Conservation (phyloP, 75 land plant species). For the Sequoia sempervirens region DNA sequence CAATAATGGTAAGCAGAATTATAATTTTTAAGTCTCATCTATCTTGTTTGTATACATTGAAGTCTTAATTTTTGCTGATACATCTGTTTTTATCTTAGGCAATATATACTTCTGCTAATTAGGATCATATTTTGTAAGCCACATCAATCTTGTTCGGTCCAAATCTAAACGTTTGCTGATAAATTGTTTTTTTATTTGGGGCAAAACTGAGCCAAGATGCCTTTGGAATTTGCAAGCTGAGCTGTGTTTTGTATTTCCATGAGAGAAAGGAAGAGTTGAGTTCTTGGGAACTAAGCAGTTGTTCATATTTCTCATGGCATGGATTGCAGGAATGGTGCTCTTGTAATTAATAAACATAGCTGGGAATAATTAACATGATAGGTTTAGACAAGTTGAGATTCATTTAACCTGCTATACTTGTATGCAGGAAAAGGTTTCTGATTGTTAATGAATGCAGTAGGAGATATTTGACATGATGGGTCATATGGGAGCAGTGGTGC, state of each 20-base stretch:
- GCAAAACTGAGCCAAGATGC: not conserved
- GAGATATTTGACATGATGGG: conserved; percentile 34
- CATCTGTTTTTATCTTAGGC: not conserved
- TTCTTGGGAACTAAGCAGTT: not conserved
- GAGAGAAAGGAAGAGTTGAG: not conserved
- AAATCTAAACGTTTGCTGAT: not conserved
- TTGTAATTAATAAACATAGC: not conserved
- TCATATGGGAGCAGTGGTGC: conserved; percentile 42
- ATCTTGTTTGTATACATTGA: not conserved
- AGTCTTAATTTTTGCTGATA: not conserved
- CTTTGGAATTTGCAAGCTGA: not conserved
- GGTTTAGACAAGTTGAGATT: not conserved
- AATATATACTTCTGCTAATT: not conserved
- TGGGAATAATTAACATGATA: not conserved
- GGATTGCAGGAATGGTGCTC: not conserved
- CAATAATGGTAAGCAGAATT: not conserved
- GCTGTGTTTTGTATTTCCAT: not conserved
- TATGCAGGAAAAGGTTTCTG: not conserved
- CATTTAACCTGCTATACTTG: not conserved
- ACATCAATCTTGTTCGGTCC: not conserved
- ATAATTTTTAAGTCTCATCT: not conserved
- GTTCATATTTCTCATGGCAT: not conserved
- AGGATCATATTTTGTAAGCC: not conserved
- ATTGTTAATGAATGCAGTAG: not conserved
- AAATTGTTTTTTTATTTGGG: not conserved